phyloP scores from a whole-genome alignment of 495 filamentous ascomycete genomes.

The Neurospora discreta region DNA sequence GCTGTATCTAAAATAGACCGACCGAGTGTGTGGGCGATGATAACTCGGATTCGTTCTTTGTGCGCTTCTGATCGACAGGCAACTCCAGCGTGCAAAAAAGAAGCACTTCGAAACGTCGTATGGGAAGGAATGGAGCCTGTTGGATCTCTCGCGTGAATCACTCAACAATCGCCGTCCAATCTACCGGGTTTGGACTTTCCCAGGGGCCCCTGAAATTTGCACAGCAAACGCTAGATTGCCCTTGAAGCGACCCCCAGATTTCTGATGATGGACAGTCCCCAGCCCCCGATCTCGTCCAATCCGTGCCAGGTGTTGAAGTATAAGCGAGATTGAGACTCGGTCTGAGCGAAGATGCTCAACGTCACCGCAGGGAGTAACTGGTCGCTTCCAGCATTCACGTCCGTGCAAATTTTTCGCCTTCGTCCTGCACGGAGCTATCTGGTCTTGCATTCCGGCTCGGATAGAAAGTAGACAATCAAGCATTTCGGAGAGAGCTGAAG shows the following conservation, averaged over 20 bases:
- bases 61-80: background rate
- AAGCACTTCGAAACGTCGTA: background rate
- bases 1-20: background rate
- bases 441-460: background rate
- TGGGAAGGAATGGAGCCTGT: background rate
- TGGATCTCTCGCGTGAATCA: constrained; percentile 8
- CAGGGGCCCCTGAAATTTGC: constrained; percentile 11
- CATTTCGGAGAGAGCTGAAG: background rate
- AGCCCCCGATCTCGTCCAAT: constrained; percentile 8
- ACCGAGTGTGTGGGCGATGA: background rate
- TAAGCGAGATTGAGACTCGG: constrained; percentile 23
- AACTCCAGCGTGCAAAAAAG: background rate
- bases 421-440: background rate
- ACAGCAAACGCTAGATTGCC: constrained; percentile 3
- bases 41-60: background rate
- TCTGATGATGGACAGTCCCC: constrained; percentile 3
- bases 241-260: constrained; percentile 14
- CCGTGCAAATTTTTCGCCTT: constrained; percentile 22
- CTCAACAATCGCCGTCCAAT: constrained; percentile 12
- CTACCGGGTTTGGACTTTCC: constrained; percentile 3
- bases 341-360: constrained; percentile 3
- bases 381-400: constrained; percentile 16
- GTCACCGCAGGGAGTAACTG: constrained; percentile 11
- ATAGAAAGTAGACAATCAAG: background rate
- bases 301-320: constrained; percentile 3